These are phyloP conservation scores for Alternaria brassicicola DNA, from an alignment of 2,329 filamentous ascomycete genomes.

Conservation along the genomic window DNA sequence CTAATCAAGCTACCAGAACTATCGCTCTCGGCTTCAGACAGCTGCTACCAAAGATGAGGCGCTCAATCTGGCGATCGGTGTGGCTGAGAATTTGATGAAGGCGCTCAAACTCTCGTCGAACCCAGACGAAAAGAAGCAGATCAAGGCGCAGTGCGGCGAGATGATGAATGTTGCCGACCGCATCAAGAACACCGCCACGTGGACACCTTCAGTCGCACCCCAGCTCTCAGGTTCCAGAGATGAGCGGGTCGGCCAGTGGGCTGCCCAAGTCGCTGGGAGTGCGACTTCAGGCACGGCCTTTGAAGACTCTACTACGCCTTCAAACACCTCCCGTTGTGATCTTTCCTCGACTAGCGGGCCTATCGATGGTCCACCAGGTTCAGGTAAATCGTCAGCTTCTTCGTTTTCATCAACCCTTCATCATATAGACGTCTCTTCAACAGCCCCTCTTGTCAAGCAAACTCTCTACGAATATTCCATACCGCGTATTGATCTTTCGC, in stretches of 20 bases:
- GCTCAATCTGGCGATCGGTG: slow-evolving; percentile 74
- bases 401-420: slow-evolving; percentile 3
- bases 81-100: slow-evolving; percentile 81
- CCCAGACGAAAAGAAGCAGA: slow-evolving; percentile 67
- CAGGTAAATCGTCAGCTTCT: slow-evolving; percentile 28
- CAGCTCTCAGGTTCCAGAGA: slow-evolving; percentile 13
- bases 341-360: slow-evolving; percentile 14
- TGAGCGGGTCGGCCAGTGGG: slow-evolving; percentile 31
- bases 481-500: slow-evolving; percentile 16
- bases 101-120: slow-evolving; percentile 68
- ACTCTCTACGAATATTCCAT: not conserved
- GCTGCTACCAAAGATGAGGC: slow-evolving; percentile 66
- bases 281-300: not conserved
- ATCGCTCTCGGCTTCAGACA: slow-evolving; percentile 54
- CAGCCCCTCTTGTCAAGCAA: not conserved
- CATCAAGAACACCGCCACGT: slow-evolving; percentile 63
- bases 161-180: slow-evolving; percentile 74
- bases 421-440: not conserved
- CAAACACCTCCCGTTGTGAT: slow-evolving; percentile 12
- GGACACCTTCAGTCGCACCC: slow-evolving; percentile 26
- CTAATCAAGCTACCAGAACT: slow-evolving; percentile 32
- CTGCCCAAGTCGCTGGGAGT: slow-evolving; percentile 25
- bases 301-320: slow-evolving; percentile 10
- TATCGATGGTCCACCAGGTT: slow-evolving; percentile 2
- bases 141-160: slow-evolving; percentile 71